Percentiles rank a stretch among this genome's conserved stretches.
Evolutionary conservation across 2,329 filamentous ascomycete species (phyloP).

Genomic region (Tolypocladium endophyticum): DNA sequence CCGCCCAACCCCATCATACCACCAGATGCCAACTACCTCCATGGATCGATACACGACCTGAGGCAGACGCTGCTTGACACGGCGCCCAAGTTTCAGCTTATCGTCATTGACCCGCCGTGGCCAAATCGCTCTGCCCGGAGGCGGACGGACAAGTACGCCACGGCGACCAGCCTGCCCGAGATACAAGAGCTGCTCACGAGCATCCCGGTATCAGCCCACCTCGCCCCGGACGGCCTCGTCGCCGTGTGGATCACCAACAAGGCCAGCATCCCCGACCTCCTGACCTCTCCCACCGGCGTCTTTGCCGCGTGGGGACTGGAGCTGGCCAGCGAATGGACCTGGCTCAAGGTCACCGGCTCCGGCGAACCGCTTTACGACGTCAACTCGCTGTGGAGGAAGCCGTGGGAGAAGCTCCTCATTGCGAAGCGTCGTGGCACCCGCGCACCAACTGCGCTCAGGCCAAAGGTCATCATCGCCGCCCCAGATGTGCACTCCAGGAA

Average conservation of each 20-base stretch:
- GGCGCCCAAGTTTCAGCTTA: conserved; percentile 50
- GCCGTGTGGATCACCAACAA: conserved; percentile 75
- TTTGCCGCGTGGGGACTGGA: conserved; percentile 59
- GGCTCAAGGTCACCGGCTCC: conserved; percentile 59
- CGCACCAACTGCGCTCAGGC: conserved; percentile 12
- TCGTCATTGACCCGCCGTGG: conserved; percentile 72
- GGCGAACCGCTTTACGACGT: conserved; percentile 56
- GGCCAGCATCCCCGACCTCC: conserved; percentile 42
- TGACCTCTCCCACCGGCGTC: conserved; percentile 40
- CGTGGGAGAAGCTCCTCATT: conserved; percentile 65
- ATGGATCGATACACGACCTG: conserved; percentile 34
- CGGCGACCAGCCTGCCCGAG: conserved; percentile 32
- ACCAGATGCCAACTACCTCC: conserved; percentile 31
- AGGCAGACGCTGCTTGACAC: conserved; percentile 27
- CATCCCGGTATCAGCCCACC: conserved; percentile 45
- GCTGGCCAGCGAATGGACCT: conserved; percentile 61
- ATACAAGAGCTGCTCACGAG: conserved; percentile 38
- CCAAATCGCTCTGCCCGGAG: conserved; percentile 64
- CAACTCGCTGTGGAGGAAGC: conserved; percentile 56
- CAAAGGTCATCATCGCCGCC: conserved; percentile 55
- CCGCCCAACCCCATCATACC: conserved; percentile 23
- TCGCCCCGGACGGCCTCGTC: conserved; percentile 46
- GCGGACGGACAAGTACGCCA: conserved; percentile 39
- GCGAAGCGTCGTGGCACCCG: conserved; percentile 31
- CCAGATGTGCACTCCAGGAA: conserved; percentile 73